These are phyloP conservation scores for Thalassiosira oceanica DNA, from an alignment of 352 stramenopile genomes.

Conservation along the genomic window DNA sequence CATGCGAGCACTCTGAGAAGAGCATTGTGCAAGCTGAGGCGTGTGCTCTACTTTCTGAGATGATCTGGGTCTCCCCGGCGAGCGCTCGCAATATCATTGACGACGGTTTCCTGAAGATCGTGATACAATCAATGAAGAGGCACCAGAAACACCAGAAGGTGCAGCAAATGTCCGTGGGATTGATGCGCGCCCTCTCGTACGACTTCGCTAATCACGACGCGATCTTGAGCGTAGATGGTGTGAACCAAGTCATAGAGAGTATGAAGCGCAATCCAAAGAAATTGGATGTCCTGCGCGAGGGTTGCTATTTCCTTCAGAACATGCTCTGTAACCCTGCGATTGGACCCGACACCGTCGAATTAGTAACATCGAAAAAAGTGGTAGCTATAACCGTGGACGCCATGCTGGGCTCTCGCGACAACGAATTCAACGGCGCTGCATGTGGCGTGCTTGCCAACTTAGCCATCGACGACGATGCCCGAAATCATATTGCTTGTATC, in stretches of 20 bases:
- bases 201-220: conserved; percentile 20
- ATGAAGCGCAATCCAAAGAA: conserved; percentile 21
- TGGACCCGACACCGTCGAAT: conserved; percentile 12
- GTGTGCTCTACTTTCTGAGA: conserved; percentile 5
- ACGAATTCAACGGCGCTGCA: conserved; percentile 30
- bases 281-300: conserved; percentile 7
- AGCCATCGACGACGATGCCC: conserved; percentile 30
- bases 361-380: conserved; percentile 13
- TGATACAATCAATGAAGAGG: conserved; percentile 12
- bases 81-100: neutral
- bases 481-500: conserved; percentile 15
- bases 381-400: conserved; percentile 22
- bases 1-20: conserved; percentile 17
- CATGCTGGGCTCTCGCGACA: conserved; percentile 5
- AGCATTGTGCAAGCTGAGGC: conserved; percentile 15
- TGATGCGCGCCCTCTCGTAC: conserved; percentile 22
- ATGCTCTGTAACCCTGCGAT: conserved; percentile 43
- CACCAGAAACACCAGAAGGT: conserved; percentile 13
- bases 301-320: conserved; percentile 38
- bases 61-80: conserved; percentile 11
- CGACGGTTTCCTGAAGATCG: conserved; percentile 7
- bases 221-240: conserved; percentile 20
- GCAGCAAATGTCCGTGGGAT: conserved; percentile 7
- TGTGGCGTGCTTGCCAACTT: conserved; percentile 41
- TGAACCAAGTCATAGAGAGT: conserved; percentile 11